Evolutionary conservation across 345 rosid genomes (phyloP).

Genomic region (Pseudoturritis turrita): DNA sequence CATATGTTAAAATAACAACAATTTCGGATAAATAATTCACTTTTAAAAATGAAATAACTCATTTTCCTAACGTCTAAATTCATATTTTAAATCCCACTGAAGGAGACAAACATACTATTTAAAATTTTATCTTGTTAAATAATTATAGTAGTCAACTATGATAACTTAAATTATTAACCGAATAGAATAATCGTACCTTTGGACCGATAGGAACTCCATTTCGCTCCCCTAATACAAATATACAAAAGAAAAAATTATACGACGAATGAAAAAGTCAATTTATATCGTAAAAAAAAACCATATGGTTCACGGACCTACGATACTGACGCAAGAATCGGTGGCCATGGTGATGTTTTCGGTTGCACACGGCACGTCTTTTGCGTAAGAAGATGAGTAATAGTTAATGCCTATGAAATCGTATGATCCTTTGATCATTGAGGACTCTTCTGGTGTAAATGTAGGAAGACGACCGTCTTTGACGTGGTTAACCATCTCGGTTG

Average conservation of each 20-base stretch:
- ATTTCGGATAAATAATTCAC: background rate
- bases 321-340: conserved; percentile 36
- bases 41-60: background rate
- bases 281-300: background rate
- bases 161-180: background rate
- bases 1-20: background rate
- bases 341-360: conserved; percentile 25
- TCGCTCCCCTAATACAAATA: conserved; percentile 25
- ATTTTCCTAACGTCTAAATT: background rate
- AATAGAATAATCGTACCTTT: conserved; percentile 27
- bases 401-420: conserved; percentile 49
- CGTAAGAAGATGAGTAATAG: conserved; percentile 41
- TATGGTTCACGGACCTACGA: conserved; percentile 12
- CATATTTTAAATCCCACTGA: background rate
- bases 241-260: background rate
- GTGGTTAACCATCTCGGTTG: conserved; percentile 24
- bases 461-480: conserved; percentile 44
- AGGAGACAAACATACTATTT: background rate
- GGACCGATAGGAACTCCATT: conserved; percentile 47
- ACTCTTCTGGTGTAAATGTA: conserved; percentile 34
- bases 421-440: conserved; percentile 33
- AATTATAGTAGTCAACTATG: too few relatives aligned
- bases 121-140: background rate
- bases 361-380: conserved; percentile 12
- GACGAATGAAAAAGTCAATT: background rate